Conservation (phyloP, 163 green algal genomes). For the Chlorella variabilis region DNA sequence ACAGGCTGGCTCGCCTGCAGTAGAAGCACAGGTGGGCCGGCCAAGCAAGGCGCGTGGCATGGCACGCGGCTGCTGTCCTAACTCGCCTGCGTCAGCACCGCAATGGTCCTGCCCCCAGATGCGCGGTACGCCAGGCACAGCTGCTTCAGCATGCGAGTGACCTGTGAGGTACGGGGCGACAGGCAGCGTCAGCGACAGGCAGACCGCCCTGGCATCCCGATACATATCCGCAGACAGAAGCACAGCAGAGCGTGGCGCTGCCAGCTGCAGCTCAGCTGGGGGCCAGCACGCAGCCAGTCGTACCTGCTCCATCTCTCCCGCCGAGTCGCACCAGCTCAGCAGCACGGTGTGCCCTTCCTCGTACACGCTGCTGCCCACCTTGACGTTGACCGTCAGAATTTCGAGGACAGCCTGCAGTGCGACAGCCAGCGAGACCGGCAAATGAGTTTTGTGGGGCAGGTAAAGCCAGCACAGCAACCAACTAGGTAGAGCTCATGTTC, state of each 20-base stretch:
- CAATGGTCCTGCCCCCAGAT: constrained; percentile 14
- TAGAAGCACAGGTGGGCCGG: no score
- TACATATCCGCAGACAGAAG: no score
- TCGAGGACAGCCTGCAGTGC: constrained; percentile 8
- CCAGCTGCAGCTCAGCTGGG: no score
- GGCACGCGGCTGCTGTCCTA: background rate
- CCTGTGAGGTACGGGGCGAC: background rate
- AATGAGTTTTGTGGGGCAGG: no score
- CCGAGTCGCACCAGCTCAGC: constrained; percentile 13
- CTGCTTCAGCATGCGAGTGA: constrained; percentile 28
- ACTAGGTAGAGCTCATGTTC: no score
- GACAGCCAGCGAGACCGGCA: background rate
- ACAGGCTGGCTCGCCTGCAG: background rate
- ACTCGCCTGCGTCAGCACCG: constrained; percentile 42
- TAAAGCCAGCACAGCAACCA: no score
- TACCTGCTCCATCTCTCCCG: background rate
- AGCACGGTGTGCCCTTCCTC: constrained; percentile 32
- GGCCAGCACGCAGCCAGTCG: no score
- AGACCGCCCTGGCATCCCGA: background rate
- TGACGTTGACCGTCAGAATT: constrained; percentile 22
- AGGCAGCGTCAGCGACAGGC: no score
- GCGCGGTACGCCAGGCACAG: constrained; percentile 40
- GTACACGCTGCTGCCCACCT: constrained; percentile 17
- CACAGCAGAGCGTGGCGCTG: no score
- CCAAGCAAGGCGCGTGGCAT: background rate